Conservation (phyloP, 2,329 filamentous ascomycete species). For the Pyrenochaeta sp. region DNA sequence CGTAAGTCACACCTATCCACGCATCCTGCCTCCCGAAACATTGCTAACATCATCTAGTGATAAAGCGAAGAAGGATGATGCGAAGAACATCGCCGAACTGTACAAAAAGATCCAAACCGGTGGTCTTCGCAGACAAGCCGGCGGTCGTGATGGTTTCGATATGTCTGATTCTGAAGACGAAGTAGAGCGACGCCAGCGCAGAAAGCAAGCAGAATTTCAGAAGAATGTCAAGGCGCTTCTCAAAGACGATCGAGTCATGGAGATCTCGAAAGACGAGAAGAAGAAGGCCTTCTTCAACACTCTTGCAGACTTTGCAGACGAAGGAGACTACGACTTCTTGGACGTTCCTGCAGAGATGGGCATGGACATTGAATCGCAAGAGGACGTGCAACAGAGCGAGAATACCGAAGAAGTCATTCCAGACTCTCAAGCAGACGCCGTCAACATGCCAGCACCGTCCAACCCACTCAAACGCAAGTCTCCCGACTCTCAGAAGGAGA, state of each 20-base stretch:
- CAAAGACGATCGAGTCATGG: constrained; percentile 86
- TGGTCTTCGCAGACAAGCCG: constrained; percentile 80
- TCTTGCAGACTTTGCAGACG: constrained; percentile 79
- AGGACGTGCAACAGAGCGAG: constrained; percentile 16
- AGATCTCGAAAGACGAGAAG: constrained; percentile 87
- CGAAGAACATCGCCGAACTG: constrained; percentile 87
- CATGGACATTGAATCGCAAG: constrained; percentile 31
- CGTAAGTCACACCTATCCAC: constrained; percentile 66
- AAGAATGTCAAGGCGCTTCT: constrained; percentile 91
- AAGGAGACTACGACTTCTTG: constrained; percentile 78
- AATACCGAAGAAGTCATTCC: constrained; percentile 37
- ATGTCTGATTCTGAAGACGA: constrained; percentile 92
- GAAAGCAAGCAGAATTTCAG: constrained; percentile 87
- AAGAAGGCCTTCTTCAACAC: constrained; percentile 89
- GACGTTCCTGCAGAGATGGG: constrained; percentile 56
- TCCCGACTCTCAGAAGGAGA: constrained; percentile 52
- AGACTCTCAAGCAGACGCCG: constrained; percentile 47
- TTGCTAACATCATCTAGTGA: constrained; percentile 63
- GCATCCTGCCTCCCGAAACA: constrained; percentile 4
- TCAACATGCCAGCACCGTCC: constrained; percentile 9
- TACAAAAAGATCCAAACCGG: constrained; percentile 93
- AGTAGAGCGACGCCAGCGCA: constrained; percentile 75
- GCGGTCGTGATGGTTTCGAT: constrained; percentile 67
- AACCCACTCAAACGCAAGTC: constrained; percentile 51
- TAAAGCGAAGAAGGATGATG: constrained; percentile 79